A percentile compares a stretch with the other conserved stretches of the same genome.
Evolutionary conservation across 345 rosid species (phyloP).

Genomic region (Populus simonii): DNA sequence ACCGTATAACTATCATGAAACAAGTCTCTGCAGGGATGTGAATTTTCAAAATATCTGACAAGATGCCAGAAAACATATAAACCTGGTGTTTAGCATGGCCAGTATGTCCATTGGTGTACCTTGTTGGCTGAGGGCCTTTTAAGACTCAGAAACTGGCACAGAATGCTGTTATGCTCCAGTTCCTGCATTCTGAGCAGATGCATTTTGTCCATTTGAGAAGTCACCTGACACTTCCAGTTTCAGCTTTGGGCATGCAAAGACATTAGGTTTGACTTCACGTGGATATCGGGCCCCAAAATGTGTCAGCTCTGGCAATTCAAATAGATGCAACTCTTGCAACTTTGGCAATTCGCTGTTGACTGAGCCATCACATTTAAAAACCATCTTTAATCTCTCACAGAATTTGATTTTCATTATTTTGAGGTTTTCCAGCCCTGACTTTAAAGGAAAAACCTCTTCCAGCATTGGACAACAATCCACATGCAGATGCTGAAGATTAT

Average conservation of each 20-base stretch:
- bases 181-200: no score
- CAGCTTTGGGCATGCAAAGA: background rate
- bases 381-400: conserved; percentile 40
- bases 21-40: background rate
- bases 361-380: conserved; percentile 5
- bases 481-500: conserved; percentile 36
- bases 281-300: conserved; percentile 16
- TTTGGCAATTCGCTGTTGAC: conserved; percentile 14
- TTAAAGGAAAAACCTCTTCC: conserved; percentile 20
- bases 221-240: background rate
- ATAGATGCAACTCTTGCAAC: conserved; percentile 26
- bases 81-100: background rate
- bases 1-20: background rate
- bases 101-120: background rate
- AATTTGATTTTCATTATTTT: conserved; percentile 32
- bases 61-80: background rate
- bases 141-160: no score
- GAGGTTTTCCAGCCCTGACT: conserved; percentile 31
- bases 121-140: no score
- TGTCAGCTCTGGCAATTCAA: conserved; percentile 39
- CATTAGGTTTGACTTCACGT: background rate
- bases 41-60: background rate
- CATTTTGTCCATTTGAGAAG: no score
- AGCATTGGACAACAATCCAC: conserved; percentile 50
- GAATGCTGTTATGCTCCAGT: no score